Base-by-base conservation (phyloP, 2,329 filamentous ascomycete species). In the Neonectria neomacrospora region DNA sequence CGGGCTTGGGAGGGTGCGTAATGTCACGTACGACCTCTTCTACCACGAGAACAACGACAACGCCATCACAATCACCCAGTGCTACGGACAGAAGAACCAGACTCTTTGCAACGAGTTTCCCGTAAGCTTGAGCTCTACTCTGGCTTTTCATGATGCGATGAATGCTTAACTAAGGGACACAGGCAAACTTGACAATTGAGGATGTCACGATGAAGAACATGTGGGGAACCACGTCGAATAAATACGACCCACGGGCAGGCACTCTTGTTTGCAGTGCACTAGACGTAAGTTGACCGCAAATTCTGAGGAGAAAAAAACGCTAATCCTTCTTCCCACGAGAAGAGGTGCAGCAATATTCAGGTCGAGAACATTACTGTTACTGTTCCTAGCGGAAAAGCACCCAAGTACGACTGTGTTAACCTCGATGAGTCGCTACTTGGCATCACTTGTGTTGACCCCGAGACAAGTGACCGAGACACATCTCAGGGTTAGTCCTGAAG, bases 1-100 rank as follows among this genome's bases (percentile, higher is more conserved):
- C 4, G 72, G 72, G 20, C 68, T 73, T 1, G 72, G 90, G 26
- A 79, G 80, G 41, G 89, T 92, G 50, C 82, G 81, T 61, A 92
- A 92, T 73, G 83, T 91, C 64, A 91, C 89, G 1, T 91, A 90
- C 73, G 85, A 90, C 61, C 82, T 80, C 4, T 88, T 91, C 79
- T 73, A 78, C 39, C 81, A 89, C 63, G 76, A 82, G 37, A 89
- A 90, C 64, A 88, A 90, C 64, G 89, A 91, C 72, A 72, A 70
- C 20, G 72, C 71, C 2, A 74, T 74, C 14, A 74, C 72, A 0
- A 74, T 74, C 10, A 73, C 73, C 7, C 73, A 74, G 14, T 74
- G 72, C 12, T 74, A 74, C 26, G 72, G 72, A 0, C 71, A 73
- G 20, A 72, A 66, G 57, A 73, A 73, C 20, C 71, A 72, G 45